Evolutionary conservation across 1,284 basidiomycete species (phyloP), one percentile per base, ranked within the genome.

Genomic region (Moesziomyces sp.): DNA sequence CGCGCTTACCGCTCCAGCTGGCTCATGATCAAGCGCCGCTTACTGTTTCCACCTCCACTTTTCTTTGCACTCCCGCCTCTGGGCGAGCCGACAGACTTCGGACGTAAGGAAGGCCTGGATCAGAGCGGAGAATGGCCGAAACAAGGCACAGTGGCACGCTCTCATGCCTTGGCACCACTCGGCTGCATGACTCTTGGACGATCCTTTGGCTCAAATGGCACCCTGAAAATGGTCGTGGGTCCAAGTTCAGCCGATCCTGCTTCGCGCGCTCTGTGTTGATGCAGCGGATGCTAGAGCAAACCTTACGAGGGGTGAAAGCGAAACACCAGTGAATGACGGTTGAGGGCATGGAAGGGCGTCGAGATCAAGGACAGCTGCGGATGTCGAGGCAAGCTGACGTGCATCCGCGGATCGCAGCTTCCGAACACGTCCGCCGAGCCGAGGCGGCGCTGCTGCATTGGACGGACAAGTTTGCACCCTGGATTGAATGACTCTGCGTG

Each of bases 391-490:
- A 40, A 40, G 38, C 38, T 40, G 38, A 40, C 18, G 14, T 52
- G 28, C 51, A 45, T 52, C 51, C 51, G 51, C 51, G 51, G 51
- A 52, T 52, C 42, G 40, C 24, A 44, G n/a, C 19, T 34, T 52
- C 51, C 51, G 42, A 23, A 28, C 42, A 34, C 24, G 9, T 16
- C 26, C 28, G 40, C 26, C 26, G 30, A 34, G 38, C 16, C 38
- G 38, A 40, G 16, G 14, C 38, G 38, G 30, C 10, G 30, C 30
- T 10, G 30, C 30, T 34, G 30, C 30, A 10, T 13, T 34, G 30
- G 13, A 10, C 13, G 10, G 11, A 34, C 1, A 34, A 34, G 38
- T 40, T 40, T 40, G 38, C 44, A 55, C 53, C 45, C 45, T 55
- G 52, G 46, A 18, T 18, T 16, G 38, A 16, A 16, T 18, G 38